Evolutionary conservation across 2,329 filamentous ascomycete genomes (phyloP), one percentile per base, ranked within the genome.

Genomic region (Hypoxylon sp.): DNA sequence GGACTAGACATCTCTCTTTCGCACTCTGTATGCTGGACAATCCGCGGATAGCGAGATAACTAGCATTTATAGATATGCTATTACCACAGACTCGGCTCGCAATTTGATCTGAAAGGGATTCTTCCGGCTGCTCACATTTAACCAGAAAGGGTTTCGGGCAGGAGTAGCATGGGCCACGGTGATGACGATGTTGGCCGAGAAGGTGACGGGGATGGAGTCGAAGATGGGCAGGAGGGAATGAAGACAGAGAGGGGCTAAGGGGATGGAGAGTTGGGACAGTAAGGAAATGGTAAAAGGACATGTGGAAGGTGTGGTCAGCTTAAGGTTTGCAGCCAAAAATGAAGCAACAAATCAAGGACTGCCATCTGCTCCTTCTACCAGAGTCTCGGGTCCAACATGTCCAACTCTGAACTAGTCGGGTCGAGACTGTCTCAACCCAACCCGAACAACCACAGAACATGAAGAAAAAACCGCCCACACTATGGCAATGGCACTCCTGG

Each of bases 331-430:
- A 60, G 63, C 68, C 70, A 67, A 69, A 67, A 61, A 64, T 50
- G 62, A 68, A 70, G 70, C 68, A 74, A 68, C 72, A 72, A 74
- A 74, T 74, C 72, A 73, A 67, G 64, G 68, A 56, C 59, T 66
- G 37, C 32, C 61, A 58, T 66, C 63, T 50, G 67, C 64, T 70
- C 65, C 70, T 72, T 68, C 71, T 68, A 71, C 67, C 69, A 65
- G 67, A 68, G 68, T 69, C 69, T 72, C 65, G 65, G 65, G 62
- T 66, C 65, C 65, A 65, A 41, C n/a, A n/a, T 41, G 37, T 19
- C 37, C 37, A 41, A 41, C 37, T 41, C 37, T 41, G 37, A 41
- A 37, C 65, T 68, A 65, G 65, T 68, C 59, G 65, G 62, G 62
- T 61, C 56, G 61, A 54, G 56, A 49, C 51, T 49, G 62, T 65